Evolutionary conservation across 345 rosid genomes (phyloP).

Genomic region (Boechera stricta): DNA sequence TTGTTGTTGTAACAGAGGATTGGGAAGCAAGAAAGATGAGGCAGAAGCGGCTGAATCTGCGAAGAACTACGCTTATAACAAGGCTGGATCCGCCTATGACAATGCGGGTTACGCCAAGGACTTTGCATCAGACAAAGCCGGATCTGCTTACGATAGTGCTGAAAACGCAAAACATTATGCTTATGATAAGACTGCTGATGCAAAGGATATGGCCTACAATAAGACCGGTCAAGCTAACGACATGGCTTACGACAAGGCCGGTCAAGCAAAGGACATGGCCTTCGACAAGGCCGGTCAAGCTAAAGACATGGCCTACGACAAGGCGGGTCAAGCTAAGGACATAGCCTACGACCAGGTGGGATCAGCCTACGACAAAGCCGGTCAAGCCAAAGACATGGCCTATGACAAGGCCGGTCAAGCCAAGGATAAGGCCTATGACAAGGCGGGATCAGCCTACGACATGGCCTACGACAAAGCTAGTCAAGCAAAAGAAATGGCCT

Average conservation of each 20-base stretch:
- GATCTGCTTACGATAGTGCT: slow-evolving; percentile 42
- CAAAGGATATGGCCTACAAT: slow-evolving; percentile 41
- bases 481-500: slow-evolving; percentile 45
- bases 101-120: slow-evolving; percentile 32
- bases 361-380: slow-evolving; percentile 1
- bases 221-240: slow-evolving; percentile 44
- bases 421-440: slow-evolving; percentile 24
- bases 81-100: slow-evolving; percentile 47
- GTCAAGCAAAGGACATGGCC: slow-evolving; percentile 18
- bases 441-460: background rate
- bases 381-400: slow-evolving; percentile 13
- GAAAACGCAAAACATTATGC: slow-evolving; percentile 34
- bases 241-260: slow-evolving; percentile 13
- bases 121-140: slow-evolving; percentile 33
- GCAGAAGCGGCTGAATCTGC: slow-evolving; percentile 31
- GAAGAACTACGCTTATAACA: slow-evolving; percentile 23
- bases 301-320: slow-evolving; percentile 22
- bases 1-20: slow-evolving; percentile 24
- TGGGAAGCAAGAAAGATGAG: slow-evolving; percentile 39
- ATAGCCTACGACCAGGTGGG: slow-evolving; percentile 24
- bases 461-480: slow-evolving; percentile 46
- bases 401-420: slow-evolving; percentile 24
- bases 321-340: slow-evolving; percentile 9
- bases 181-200: slow-evolving; percentile 49
- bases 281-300: slow-evolving; percentile 35